Percentiles rank a stretch among this genome's conserved stretches.
phyloP scores from a whole-genome alignment of 1,139 yeast species.

The Taphrina populina region DNA sequence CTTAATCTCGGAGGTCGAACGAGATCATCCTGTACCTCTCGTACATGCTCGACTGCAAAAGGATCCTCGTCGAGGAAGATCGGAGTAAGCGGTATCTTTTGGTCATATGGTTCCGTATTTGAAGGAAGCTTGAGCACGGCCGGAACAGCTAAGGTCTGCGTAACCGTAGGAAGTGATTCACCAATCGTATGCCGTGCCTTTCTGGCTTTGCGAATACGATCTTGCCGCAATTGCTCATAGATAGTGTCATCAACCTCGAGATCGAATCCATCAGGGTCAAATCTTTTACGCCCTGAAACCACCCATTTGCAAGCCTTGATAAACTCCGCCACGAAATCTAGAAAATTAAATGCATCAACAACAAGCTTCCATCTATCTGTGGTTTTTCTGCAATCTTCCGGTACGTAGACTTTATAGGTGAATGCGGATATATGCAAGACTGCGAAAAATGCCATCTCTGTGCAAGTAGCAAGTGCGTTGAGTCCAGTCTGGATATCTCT shows the following conservation, averaged over 20 bases:
- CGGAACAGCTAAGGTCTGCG: too few species aligned
- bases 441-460: slow-evolving; percentile 12
- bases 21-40: background rate
- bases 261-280: slow-evolving; percentile 6
- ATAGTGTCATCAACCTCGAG: slow-evolving; percentile 2
- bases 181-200: too few species aligned
- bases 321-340: slow-evolving; percentile 2
- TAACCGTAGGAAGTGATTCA: too few species aligned
- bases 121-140: too few species aligned
- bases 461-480: slow-evolving; percentile 6
- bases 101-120: too few species aligned
- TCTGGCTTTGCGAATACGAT: background rate
- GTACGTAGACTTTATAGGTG: slow-evolving; percentile 7
- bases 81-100: too few species aligned
- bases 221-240: background rate
- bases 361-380: slow-evolving; percentile 7
- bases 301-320: slow-evolving; percentile 7
- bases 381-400: background rate
- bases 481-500: slow-evolving; percentile 14
- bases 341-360: slow-evolving; percentile 14
- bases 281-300: background rate
- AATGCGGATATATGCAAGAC: slow-evolving; percentile 10
- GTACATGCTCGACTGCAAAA: too few species aligned
- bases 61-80: too few species aligned
- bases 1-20: background rate